Conservation (phyloP, 371 early-diverging fungal species). For the Mortierella sp. region DNA sequence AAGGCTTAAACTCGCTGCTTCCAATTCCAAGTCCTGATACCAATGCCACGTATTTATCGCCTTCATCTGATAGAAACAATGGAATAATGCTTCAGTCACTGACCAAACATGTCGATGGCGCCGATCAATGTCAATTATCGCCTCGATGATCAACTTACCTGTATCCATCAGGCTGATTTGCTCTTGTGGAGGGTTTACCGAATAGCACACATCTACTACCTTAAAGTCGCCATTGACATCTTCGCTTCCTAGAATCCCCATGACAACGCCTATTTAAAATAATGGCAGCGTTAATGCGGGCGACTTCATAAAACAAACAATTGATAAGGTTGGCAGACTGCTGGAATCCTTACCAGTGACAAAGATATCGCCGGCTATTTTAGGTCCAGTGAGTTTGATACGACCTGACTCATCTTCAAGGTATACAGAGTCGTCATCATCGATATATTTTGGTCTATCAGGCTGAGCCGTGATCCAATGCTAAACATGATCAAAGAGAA, state of each 20-base stretch:
- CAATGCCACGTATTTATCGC: slow-evolving; percentile 79
- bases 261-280: slow-evolving; percentile 71
- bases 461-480: slow-evolving; percentile 75
- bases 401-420: slow-evolving; percentile 96
- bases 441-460: slow-evolving; percentile 73
- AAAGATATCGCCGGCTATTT: slow-evolving; percentile 62
- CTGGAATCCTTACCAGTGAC: slow-evolving; percentile 70
- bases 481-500: slow-evolving; percentile 53
- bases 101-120: background rate
- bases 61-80: slow-evolving; percentile 25
- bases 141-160: slow-evolving; percentile 23
- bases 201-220: slow-evolving; percentile 84
- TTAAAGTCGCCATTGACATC: slow-evolving; percentile 81
- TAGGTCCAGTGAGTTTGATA: slow-evolving; percentile 70
- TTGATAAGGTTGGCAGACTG: background rate
- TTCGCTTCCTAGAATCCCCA: slow-evolving; percentile 84
- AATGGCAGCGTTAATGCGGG: background rate
- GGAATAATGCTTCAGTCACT: background rate
- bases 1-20: slow-evolving; percentile 53
- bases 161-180: slow-evolving; percentile 53
- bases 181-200: slow-evolving; percentile 73
- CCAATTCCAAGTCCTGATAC: slow-evolving; percentile 86
- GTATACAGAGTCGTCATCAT: slow-evolving; percentile 71
- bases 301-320: background rate
- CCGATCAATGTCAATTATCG: background rate